phyloP scores from a whole-genome alignment of 169 alveolate species.

The Theileria orientalis region DNA sequence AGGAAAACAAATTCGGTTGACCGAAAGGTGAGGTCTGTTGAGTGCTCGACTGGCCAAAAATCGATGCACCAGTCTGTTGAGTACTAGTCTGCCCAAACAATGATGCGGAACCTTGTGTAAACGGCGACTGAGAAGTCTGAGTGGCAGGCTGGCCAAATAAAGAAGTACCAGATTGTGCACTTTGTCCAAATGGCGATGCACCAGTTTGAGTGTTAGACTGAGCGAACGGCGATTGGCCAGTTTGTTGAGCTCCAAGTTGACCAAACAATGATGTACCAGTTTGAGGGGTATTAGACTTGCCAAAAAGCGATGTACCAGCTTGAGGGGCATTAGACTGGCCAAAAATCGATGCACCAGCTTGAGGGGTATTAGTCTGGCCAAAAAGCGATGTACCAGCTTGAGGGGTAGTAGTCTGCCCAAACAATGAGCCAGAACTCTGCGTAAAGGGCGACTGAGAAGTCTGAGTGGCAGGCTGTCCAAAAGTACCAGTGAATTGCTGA shows the following conservation, averaged over 20 bases:
- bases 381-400: background rate
- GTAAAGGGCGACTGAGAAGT: background rate
- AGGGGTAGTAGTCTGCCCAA: background rate
- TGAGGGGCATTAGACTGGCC: background rate
- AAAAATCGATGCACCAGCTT: background rate
- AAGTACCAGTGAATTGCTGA: background rate
- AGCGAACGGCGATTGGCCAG: conserved; percentile 3
- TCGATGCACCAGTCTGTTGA: background rate
- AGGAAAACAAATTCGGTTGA: background rate
- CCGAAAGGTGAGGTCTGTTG: background rate
- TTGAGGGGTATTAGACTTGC: background rate
- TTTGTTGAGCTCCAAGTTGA: background rate
- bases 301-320: background rate
- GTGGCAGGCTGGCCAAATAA: background rate
- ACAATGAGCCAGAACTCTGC: background rate
- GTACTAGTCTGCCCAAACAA: conserved; percentile 2
- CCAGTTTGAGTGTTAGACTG: conserved; percentile 4
- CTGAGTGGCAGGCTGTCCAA: background rate
- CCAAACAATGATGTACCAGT: background rate
- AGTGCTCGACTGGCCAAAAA: conserved; percentile 4
- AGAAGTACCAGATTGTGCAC: background rate
- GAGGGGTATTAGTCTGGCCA: background rate
- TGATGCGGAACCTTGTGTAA: background rate
- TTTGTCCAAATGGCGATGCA: conserved; percentile 15
- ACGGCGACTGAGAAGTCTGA: background rate